Base-by-base conservation (phyloP, 116 monocot species). In the Papilionanthe hybrid region DNA sequence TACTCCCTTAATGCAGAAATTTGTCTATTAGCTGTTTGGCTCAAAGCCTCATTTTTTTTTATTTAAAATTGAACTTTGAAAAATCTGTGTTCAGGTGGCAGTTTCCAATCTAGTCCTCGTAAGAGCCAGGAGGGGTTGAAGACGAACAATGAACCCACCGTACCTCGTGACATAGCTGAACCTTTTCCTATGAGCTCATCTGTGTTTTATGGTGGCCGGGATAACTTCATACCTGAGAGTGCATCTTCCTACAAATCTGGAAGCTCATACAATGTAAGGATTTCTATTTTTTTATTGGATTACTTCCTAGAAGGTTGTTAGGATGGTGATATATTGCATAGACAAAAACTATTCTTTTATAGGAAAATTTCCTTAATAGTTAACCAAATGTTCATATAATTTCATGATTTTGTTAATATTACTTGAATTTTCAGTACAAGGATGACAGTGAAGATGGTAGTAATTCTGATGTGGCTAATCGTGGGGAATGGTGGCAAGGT, bases 171-270 rank as follows among this genome's bases (percentile, higher is more conserved):
- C 42, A 43, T 82, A 22, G 76, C 77, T 15, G 82, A 77, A 53
- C 76, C 82, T 25, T 82, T 67, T 58, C 77, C 69, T 49, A 77
- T 82, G 82, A 82, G 77, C 71, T 82, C 82, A 19, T 82, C 82
- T 20, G 82, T 82, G 17, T 76, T 69, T 71, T 82, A 82, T 77
- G 82, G 82, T 47, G 47, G 82, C 32, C 65, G 82, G 29, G 82
- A 82, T 69, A 29, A 82, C 30, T 82, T 75, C 8, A 68, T 76
- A 76, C 82, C 77, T 20, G 77, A 82, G 12, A 82, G 49, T 23
- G 45, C 82, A 73, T 82, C 81, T 50, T 47, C 76, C 9, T 77
- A 77, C 53, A 50, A 58, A 50, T 68, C 41, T 82, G 49, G 27
- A 29, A 66, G 41, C 25, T 4, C 65, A 29, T 75, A 23, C 23